Conservation (phyloP, 306 rosid species). For the Adenanthera pavonina region DNA sequence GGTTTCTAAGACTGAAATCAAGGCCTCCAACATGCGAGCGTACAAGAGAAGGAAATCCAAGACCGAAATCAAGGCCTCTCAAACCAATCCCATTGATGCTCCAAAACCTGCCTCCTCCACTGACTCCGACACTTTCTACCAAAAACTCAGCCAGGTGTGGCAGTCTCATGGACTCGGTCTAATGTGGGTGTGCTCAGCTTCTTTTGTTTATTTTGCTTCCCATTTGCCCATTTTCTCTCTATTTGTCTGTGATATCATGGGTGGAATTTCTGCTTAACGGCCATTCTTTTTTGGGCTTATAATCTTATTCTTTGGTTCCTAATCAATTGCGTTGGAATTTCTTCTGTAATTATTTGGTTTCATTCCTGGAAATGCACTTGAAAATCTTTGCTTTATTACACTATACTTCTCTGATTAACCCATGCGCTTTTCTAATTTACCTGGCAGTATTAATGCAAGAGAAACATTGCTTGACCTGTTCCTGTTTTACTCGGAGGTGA, state of each 20-base stretch:
- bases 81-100: not conserved
- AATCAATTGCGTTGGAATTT: not conserved
- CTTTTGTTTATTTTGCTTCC: not conserved
- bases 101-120: not conserved
- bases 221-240: not conserved
- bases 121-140: constrained; percentile 39
- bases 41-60: constrained; percentile 6
- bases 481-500: constrained; percentile 55
- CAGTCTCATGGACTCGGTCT: constrained; percentile 44
- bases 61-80: constrained; percentile 2
- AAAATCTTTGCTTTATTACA: not conserved
- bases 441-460: constrained; percentile 47
- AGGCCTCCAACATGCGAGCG: constrained; percentile 27
- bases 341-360: not conserved
- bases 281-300: not conserved
- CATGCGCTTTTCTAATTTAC: not conserved
- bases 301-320: not conserved
- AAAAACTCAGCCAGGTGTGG: constrained; percentile 42
- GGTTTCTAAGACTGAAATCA: not conserved
- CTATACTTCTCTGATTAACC: constrained; percentile 15
- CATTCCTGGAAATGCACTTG: not conserved
- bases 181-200: constrained; percentile 28
- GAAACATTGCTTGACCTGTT: constrained; percentile 47
- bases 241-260: not conserved
- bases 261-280: not conserved